Conservation (phyloP, 495 filamentous ascomycete genomes). For the Hyphodiscus hymeniophilus region DNA sequence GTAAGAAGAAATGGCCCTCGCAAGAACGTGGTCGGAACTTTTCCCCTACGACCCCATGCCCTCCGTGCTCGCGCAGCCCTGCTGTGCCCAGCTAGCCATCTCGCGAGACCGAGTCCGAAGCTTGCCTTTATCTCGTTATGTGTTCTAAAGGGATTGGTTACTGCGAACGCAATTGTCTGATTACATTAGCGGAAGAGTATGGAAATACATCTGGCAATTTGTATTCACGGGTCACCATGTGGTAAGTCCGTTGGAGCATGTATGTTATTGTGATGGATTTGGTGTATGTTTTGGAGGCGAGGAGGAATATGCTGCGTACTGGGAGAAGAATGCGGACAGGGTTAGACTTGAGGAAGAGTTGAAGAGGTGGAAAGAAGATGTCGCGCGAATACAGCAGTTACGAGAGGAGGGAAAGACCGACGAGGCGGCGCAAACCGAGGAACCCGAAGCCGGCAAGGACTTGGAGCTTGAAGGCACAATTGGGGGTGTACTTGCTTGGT, state of each 20-base stretch:
- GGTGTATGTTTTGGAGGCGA: conserved; percentile 68
- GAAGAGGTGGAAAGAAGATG: conserved; percentile 31
- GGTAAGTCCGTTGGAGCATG: conserved; percentile 54
- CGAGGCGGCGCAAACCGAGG: conserved; percentile 1
- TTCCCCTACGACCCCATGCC: conserved; percentile 47
- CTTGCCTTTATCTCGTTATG: conserved; percentile 39
- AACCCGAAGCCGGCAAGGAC: conserved; percentile 11
- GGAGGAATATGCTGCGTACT: conserved; percentile 40
- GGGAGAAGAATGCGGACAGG: conserved; percentile 31
- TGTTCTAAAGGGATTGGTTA: conserved; percentile 47
- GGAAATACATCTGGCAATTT: conserved; percentile 63
- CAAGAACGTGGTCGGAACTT: conserved; percentile 43
- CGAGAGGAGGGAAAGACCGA: conserved; percentile 7
- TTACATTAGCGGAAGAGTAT: conserved; percentile 45
- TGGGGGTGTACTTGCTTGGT: conserved; percentile 8
- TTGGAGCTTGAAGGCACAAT: conserved; percentile 10
- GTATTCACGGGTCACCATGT: conserved; percentile 47
- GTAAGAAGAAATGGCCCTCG: conserved; percentile 25
- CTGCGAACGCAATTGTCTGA: conserved; percentile 46
- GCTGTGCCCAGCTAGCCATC: conserved; percentile 56
- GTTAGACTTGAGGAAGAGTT: conserved; percentile 39
- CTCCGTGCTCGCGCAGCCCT: conserved; percentile 39
- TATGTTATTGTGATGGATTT: conserved; percentile 72
- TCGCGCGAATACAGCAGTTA: not conserved
- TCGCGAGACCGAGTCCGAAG: conserved; percentile 35